Evolutionary conservation across 2,329 filamentous ascomycete species (phyloP).

Genomic region (Claviceps spartinae): DNA sequence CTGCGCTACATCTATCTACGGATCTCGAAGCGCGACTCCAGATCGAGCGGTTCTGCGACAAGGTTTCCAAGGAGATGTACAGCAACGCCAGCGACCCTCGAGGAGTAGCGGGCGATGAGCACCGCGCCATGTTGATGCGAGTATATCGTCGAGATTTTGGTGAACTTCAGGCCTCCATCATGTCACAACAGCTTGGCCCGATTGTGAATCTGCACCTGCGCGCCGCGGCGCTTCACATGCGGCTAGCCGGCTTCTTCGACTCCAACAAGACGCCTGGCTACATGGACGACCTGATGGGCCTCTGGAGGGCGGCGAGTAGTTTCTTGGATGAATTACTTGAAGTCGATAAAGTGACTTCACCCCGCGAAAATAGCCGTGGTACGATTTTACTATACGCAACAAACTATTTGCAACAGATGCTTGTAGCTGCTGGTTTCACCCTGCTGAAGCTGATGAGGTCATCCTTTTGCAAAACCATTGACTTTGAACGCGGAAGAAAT

Average conservation of each 20-base stretch:
- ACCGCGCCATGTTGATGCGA: conserved; percentile 51
- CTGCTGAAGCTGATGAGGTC: conserved; percentile 68
- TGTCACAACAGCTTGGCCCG: conserved; percentile 43
- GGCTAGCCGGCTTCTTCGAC: conserved; percentile 70
- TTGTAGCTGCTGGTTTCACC: conserved; percentile 66
- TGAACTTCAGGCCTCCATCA: conserved; percentile 47
- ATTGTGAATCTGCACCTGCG: conserved; percentile 54
- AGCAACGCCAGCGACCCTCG: conserved; percentile 62
- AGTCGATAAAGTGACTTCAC: conserved; percentile 34
- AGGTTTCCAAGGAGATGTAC: conserved; percentile 67
- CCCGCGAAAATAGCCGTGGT: conserved; percentile 31
- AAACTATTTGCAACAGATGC: conserved; percentile 75
- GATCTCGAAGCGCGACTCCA: conserved; percentile 56
- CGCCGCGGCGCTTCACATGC: conserved; percentile 61
- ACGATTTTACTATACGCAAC: conserved; percentile 52
- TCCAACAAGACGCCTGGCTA: conserved; percentile 58
- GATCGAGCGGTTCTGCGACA: conserved; percentile 64
- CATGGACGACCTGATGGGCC: conserved; percentile 58
- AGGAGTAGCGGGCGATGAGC: conserved; percentile 53
- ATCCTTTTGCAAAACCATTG: conserved; percentile 59
- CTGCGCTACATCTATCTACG: conserved; percentile 42
- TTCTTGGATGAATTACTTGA: conserved; percentile 55
- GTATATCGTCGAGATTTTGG: conserved; percentile 52
- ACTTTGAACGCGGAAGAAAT: conserved; percentile 51
- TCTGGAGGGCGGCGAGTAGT: conserved; percentile 57